These are phyloP conservation scores for Penicillium frequentans DNA, from an alignment of 2,329 filamentous ascomycete species.

Conservation along the genomic window DNA sequence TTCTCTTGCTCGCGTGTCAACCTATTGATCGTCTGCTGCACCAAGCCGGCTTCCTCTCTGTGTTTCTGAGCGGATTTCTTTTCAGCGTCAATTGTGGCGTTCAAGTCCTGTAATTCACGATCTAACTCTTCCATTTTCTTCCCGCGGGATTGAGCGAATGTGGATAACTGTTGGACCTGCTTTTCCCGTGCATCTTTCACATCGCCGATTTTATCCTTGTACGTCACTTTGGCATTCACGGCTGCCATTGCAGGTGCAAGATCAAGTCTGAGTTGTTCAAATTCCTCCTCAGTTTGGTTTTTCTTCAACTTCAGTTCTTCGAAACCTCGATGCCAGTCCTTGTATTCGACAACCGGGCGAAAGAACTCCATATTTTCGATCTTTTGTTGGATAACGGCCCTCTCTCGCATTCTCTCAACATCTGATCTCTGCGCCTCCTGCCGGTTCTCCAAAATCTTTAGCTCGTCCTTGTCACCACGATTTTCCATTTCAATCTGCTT, in stretches of 20 bases:
- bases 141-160: slow-evolving; percentile 42
- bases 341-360: slow-evolving; percentile 66
- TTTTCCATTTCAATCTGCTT: slow-evolving; percentile 62
- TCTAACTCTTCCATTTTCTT: slow-evolving; percentile 43
- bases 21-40: slow-evolving; percentile 59
- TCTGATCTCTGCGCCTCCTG: slow-evolving; percentile 76
- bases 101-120: slow-evolving; percentile 37
- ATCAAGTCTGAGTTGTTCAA: slow-evolving; percentile 60
- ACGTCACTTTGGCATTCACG: slow-evolving; percentile 68
- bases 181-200: slow-evolving; percentile 58
- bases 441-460: slow-evolving; percentile 68
- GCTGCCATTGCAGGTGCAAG: slow-evolving; percentile 68
- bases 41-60: slow-evolving; percentile 51
- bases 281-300: slow-evolving; percentile 56
- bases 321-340: slow-evolving; percentile 52
- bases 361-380: slow-evolving; percentile 66
- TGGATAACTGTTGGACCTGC: slow-evolving; percentile 57
- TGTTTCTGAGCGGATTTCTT: slow-evolving; percentile 52
- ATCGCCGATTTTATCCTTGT: slow-evolving; percentile 56
- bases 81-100: slow-evolving; percentile 51
- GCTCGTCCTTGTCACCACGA: slow-evolving; percentile 59
- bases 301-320: slow-evolving; percentile 56
- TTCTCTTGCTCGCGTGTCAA: slow-evolving; percentile 65
- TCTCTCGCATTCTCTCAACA: slow-evolving; percentile 77
- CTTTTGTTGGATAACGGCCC: slow-evolving; percentile 65